A percentile compares a stretch with the other conserved stretches of the same genome.
phyloP scores from a whole-genome alignment of 2,329 filamentous ascomycete species.

The Ramularia endophylla region DNA sequence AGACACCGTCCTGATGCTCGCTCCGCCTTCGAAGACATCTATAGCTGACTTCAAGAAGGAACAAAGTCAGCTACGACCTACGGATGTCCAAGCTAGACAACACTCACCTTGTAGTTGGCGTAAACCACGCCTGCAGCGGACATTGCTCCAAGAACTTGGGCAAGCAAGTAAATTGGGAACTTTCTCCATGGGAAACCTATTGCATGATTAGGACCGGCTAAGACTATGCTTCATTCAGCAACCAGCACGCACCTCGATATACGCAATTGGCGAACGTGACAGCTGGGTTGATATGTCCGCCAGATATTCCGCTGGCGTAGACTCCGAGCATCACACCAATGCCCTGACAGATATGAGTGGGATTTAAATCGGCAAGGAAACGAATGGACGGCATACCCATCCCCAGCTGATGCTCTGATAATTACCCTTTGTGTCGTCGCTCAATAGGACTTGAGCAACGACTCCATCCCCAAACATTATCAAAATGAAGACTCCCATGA shows the following conservation, averaged over 20 bases:
- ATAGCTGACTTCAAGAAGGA: slow-evolving; percentile 38
- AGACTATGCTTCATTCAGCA: slow-evolving; percentile 20
- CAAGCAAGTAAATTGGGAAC: slow-evolving; percentile 60
- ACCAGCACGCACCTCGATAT: slow-evolving; percentile 53
- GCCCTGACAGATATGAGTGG: no score
- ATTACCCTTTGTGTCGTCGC: slow-evolving; percentile 42
- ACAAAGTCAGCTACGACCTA: slow-evolving; percentile 42
- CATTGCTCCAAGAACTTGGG: slow-evolving; percentile 56
- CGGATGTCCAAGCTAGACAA: background rate
- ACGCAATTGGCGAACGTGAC: slow-evolving; percentile 66
- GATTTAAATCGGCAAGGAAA: no score
- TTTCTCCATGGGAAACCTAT: slow-evolving; percentile 47
- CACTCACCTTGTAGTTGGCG: slow-evolving; percentile 12
- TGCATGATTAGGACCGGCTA: no score
- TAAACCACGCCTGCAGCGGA: slow-evolving; percentile 43
- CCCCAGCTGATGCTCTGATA: slow-evolving; percentile 45
- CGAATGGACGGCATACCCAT: no score
- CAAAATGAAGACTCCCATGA: slow-evolving; percentile 59
- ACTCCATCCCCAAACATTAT: slow-evolving; percentile 63
- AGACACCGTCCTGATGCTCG: slow-evolving; percentile 53
- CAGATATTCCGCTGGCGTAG: slow-evolving; percentile 30
- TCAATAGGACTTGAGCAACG: slow-evolving; percentile 63
- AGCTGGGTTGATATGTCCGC: slow-evolving; percentile 42
- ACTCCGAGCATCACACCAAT: slow-evolving; percentile 63
- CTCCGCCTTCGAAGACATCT: slow-evolving; percentile 41